Evolutionary conservation across 1,139 yeast species (phyloP).

Genomic region (Taphrina confusa): DNA sequence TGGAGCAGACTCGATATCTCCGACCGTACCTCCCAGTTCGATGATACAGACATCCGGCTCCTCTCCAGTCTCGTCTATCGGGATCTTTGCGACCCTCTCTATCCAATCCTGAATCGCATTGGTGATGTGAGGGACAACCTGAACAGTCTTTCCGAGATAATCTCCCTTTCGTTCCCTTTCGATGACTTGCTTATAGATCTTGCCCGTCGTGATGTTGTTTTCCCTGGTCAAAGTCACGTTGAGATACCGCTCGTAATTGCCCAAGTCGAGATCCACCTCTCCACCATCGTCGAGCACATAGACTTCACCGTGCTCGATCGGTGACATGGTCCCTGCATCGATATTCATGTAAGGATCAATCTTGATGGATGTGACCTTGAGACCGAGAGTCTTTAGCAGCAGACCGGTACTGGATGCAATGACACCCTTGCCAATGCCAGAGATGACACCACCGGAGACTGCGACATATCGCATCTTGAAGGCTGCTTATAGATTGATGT

Average conservation of each 20-base stretch:
- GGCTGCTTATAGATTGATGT: neutral
- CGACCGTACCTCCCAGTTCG: constrained; percentile 98
- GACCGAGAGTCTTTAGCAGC: constrained; percentile 86
- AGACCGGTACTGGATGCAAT: constrained; percentile 96
- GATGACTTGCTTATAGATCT: constrained; percentile 89
- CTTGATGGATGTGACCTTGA: constrained; percentile 93
- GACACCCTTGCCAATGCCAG: constrained; percentile 93
- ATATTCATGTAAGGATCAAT: constrained; percentile 99
- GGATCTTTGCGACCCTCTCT: constrained; percentile 84
- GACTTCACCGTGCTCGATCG: constrained; percentile 98
- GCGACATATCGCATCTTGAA: constrained; percentile 90
- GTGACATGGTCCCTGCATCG: constrained; percentile 99
- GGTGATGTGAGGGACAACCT: constrained; percentile 97
- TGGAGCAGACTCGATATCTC: constrained; percentile 98
- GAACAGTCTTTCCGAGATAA: constrained; percentile 98
- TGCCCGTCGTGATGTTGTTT: constrained; percentile 98
- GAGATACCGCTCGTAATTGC: constrained; percentile 95
- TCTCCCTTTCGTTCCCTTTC: constrained; percentile 96
- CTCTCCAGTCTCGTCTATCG: constrained; percentile 88
- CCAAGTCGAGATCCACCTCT: constrained; percentile 95
- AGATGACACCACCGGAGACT: constrained; percentile 78
- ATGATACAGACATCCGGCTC: constrained; percentile 91
- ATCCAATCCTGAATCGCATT: constrained; percentile 99
- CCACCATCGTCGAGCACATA: constrained; percentile 98
- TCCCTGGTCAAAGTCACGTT: constrained; percentile 89